Conservation (phyloP, 2,329 filamentous ascomycete genomes). For the Diaporthe helianthi region DNA sequence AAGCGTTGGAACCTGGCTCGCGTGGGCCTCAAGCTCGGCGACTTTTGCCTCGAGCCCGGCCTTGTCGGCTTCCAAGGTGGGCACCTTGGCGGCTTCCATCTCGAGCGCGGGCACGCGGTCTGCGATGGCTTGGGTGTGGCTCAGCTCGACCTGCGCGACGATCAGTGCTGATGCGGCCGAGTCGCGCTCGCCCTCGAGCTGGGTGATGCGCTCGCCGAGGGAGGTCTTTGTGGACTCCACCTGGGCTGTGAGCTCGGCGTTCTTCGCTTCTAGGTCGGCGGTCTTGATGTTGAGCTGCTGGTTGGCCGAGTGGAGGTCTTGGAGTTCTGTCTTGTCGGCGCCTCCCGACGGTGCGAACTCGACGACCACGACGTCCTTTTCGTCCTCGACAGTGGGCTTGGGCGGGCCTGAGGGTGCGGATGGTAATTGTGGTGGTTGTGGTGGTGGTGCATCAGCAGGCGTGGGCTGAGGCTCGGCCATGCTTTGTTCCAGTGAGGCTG, state of each 20-base stretch:
- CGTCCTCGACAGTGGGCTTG: neutral
- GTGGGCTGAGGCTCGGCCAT: neutral
- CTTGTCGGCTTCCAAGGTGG: constrained; percentile 21
- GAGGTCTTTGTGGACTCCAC: constrained; percentile 8
- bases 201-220: constrained; percentile 11
- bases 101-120: constrained; percentile 22
- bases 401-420: neutral
- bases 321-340: neutral
- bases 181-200: constrained; percentile 18
- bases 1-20: constrained; percentile 25
- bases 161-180: constrained; percentile 7
- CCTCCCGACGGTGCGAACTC: neutral
- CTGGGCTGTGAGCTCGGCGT: constrained; percentile 26
- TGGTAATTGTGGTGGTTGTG: constrained; percentile 5
- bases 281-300: constrained; percentile 27
- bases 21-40: constrained; percentile 30
- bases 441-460: neutral
- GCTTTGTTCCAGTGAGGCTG: constrained; percentile 18
- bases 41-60: constrained; percentile 27
- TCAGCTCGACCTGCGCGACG: constrained; percentile 16
- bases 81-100: constrained; percentile 28
- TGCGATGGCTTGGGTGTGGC: constrained; percentile 5
- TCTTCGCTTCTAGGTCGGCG: constrained; percentile 27
- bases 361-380: neutral
- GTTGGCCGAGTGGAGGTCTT: constrained; percentile 26